A percentile compares a stretch with the other conserved stretches of the same genome.
These are phyloP conservation scores for Aureobasidium musti DNA, from an alignment of 2,329 filamentous ascomycete species.

Conservation along the genomic window DNA sequence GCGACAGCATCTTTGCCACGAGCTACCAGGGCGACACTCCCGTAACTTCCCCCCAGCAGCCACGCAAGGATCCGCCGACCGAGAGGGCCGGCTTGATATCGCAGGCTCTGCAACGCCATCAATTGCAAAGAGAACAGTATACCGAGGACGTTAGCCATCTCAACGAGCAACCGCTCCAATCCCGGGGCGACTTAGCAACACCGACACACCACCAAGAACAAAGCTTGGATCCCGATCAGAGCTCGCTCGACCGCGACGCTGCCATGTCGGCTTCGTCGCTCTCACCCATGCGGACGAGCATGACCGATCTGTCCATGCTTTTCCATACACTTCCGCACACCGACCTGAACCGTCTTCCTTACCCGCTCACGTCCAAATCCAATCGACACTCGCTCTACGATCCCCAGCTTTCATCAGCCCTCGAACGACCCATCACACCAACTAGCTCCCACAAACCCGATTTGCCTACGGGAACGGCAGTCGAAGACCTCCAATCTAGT, in stretches of 20 bases:
- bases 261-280: constrained; percentile 19
- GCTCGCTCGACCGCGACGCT: constrained; percentile 11
- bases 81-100: constrained; percentile 20
- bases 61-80: not conserved
- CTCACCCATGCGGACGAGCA: constrained; percentile 23
- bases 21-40: constrained; percentile 48
- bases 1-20: constrained; percentile 65
- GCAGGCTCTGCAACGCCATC: constrained; percentile 12
- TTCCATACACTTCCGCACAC: constrained; percentile 27
- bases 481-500: constrained; percentile 35
- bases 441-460: not conserved
- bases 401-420: not conserved
- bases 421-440: constrained; percentile 23
- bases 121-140: not conserved
- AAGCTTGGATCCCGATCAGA: not conserved
- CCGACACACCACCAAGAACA: not conserved
- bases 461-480: not conserved
- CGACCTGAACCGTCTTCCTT: constrained; percentile 8
- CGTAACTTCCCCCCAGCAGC: constrained; percentile 27
- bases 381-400: constrained; percentile 24
- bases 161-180: not conserved
- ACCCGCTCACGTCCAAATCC: constrained; percentile 9
- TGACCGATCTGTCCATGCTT: constrained; percentile 23
- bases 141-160: not conserved
- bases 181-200: not conserved